These are phyloP conservation scores for Pleurostoma richardsiae DNA, from an alignment of 2,329 filamentous ascomycete genomes.

Conservation along the genomic window DNA sequence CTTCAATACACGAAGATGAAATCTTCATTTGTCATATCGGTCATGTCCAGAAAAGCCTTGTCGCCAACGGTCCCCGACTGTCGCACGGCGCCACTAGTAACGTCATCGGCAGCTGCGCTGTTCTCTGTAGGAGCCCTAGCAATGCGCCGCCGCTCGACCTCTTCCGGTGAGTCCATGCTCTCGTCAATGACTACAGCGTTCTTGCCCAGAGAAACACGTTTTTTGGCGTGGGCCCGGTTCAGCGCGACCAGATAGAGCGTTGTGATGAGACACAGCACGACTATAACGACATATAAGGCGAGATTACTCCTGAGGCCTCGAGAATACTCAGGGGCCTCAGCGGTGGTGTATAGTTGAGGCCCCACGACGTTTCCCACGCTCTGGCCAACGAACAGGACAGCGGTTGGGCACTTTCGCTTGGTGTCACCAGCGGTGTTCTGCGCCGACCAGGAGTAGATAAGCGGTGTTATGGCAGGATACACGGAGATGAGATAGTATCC, in stretches of 20 bases:
- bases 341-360: conserved; percentile 55
- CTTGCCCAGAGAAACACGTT: conserved; percentile 19
- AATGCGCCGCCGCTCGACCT: background rate
- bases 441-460: conserved; percentile 52
- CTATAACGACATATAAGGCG: conserved; percentile 51
- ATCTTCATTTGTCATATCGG: background rate
- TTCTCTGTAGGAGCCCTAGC: background rate
- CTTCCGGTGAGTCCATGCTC: background rate
- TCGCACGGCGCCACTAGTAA: too few species aligned
- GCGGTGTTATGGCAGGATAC: conserved; percentile 49
- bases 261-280: conserved; percentile 33
- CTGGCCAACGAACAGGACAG: conserved; percentile 55
- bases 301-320: conserved; percentile 56
- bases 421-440: conserved; percentile 62
- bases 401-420: conserved; percentile 60
- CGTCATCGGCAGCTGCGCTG: background rate
- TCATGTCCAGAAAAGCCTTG: background rate
- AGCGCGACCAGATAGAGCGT: conserved; percentile 36
- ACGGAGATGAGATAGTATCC: conserved; percentile 58
- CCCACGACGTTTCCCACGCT: conserved; percentile 62
- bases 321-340: conserved; percentile 52
- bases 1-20: background rate
- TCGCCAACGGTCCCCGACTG: background rate
- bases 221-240: conserved; percentile 40
- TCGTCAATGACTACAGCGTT: background rate